Base-by-base conservation (phyloP, 495 filamentous ascomycete species). In the Talaromyces wortmannii region DNA sequence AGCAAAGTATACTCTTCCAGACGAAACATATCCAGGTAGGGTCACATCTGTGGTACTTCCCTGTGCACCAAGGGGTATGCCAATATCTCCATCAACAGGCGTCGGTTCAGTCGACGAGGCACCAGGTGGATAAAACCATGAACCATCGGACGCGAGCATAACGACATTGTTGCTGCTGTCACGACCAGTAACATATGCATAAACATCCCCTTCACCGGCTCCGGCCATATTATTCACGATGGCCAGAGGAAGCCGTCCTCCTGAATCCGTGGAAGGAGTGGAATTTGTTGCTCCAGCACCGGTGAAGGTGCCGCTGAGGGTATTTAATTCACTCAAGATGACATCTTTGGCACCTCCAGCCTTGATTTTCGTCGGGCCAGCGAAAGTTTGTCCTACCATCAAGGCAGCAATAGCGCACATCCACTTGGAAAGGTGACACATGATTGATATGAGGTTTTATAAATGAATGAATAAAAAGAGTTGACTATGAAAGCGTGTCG, bases 1-100 rank as follows among this genome's bases (percentile, higher is more conserved):
- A 17, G 67, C 59, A 33, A 76, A 60, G 63, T 67, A 77, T 29
- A 77, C 60, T 13, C 74, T 65, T 2, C 63, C 71, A 0, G 71
- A 67, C 51, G 57, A 67, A 45, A 75, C 61, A 43, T 68, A 69
- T 31, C 60, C 63, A 4, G 74, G 69, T 3, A 76, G 60, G 0
- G 61, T 69, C 53, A 77, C 58, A 18, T 59, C 59, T 50, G 61
- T 67, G 7, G 64, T 69, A 51, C 66, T 59, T 30, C 70, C 70
- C 45, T 63, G 45, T 1, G 5, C 57, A 7, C 56, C 62, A 31
- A 77, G 54, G 2, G 62, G 52, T 5, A 72, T 58, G 8, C 59
- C 70, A 13, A 68, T 30, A 44, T 64, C 59, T 10, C 18, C 64
- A 17, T 13, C 48, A 40, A 76, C 65, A 8, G 54, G 48, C 50